phyloP scores from a whole-genome alignment of 495 filamentous ascomycete genomes.

The Aspergillus saccharolyticus region DNA sequence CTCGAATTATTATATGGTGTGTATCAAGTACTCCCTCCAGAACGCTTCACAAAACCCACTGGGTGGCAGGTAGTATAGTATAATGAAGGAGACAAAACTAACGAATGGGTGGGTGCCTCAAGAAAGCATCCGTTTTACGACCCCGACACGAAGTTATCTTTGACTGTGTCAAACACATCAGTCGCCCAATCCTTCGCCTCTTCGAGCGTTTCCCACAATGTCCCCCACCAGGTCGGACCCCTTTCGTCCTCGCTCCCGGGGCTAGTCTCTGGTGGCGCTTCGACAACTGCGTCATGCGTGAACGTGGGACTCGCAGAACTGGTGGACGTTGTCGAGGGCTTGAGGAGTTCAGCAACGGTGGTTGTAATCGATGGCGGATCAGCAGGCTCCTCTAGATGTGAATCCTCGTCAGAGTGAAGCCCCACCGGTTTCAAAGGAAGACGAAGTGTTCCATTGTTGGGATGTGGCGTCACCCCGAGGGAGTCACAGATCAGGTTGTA shows the following conservation, averaged over 20 bases:
- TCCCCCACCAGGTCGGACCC: constrained; percentile 30
- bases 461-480: constrained; percentile 58
- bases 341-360: neutral
- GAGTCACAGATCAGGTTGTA: constrained; percentile 93
- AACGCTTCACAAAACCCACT: neutral
- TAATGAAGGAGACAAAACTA: no score
- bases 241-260: constrained; percentile 23
- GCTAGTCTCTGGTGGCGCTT: constrained; percentile 17
- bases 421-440: constrained; percentile 68
- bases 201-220: constrained; percentile 31
- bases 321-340: neutral
- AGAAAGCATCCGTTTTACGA: no score
- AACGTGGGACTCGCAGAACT: neutral
- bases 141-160: constrained; percentile 28
- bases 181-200: constrained; percentile 37
- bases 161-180: constrained; percentile 30
- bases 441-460: constrained; percentile 85
- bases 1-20: constrained; percentile 13
- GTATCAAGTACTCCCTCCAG: neutral
- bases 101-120: no score
- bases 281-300: neutral
- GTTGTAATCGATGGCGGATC: constrained; percentile 30
- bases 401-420: constrained; percentile 53
- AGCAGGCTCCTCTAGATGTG: constrained; percentile 32
- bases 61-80: constrained; percentile 1